Conservation (phyloP, 2,329 filamentous ascomycete genomes). For the Fusarium concolor region DNA sequence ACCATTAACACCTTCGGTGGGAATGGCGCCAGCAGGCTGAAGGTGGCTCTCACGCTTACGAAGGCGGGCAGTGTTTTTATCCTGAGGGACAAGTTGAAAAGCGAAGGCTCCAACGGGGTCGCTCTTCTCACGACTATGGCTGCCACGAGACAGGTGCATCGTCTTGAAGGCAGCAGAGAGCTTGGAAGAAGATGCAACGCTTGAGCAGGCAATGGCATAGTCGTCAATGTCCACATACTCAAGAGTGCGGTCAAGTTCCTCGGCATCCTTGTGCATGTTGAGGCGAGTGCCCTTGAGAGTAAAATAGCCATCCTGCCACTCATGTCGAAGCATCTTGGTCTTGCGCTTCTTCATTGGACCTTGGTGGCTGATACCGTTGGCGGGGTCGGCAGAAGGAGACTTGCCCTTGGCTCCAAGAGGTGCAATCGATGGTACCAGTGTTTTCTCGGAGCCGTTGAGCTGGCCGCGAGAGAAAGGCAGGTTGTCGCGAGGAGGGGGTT, state of each 20-base stretch:
- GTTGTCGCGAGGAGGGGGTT: conserved; percentile 65
- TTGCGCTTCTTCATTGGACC: conserved; percentile 96
- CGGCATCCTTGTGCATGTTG: conserved; percentile 77
- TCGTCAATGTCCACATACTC: conserved; percentile 90
- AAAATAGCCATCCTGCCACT: conserved; percentile 94
- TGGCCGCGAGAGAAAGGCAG: conserved; percentile 68
- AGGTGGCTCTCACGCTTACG: conserved; percentile 65
- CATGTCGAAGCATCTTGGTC: conserved; percentile 87
- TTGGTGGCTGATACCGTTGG: conserved; percentile 73
- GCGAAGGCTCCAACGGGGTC: conserved; percentile 76
- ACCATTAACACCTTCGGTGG: conserved; percentile 64
- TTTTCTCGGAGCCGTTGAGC: conserved; percentile 59
- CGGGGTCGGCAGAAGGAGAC: conserved; percentile 49
- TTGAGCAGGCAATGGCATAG: conserved; percentile 88
- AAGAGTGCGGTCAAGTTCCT: conserved; percentile 66
- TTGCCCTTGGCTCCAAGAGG: conserved; percentile 45
- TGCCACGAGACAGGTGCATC: conserved; percentile 70
- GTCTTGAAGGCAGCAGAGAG: conserved; percentile 89
- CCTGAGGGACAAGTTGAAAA: conserved; percentile 85
- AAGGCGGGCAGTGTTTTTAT: conserved; percentile 64
- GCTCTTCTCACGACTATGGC: conserved; percentile 63
- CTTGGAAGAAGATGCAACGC: conserved; percentile 79
- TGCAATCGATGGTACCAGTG: conserved; percentile 55
- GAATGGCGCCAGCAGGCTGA: conserved; percentile 48
- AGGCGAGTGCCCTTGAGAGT: conserved; percentile 81